Evolutionary conservation across 2,329 filamentous ascomycete genomes (phyloP), one percentile per base, ranked within the genome.

Genomic region (Ascochyta lentis): DNA sequence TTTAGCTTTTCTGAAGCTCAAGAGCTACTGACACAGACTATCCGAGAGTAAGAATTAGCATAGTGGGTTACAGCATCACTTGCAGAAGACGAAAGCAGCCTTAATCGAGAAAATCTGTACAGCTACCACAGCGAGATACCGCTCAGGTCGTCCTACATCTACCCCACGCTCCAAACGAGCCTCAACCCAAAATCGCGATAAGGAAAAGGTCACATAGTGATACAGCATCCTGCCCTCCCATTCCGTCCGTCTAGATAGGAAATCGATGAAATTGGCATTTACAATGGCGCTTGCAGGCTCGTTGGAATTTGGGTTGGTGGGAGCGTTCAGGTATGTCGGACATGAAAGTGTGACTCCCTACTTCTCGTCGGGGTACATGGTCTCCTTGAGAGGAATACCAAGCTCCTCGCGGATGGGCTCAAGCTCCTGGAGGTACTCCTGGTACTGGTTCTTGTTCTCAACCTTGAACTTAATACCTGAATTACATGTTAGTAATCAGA

Each of bases 381-480:
- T 88, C 85, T 98, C 94, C 85, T 95, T 96, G 71, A 97, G 86
- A 66, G 86, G 83, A 71, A 98, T 87, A 70, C 94, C 94, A 63
- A 98, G 88, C 83, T 98, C 94, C 84, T 96, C 91, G 73, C 93
- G 89, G 73, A 98, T 84, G 64, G 89, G 84, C 84, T 96, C 92
- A 69, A 99, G 91, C 83, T 96, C 91, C 75, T 91, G 85, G 60
- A 99, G 88, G 81, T 96, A 97, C 83, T 96, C 89, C 76, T 97
- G 86, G 83, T 99, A 99, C 84, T 99, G 95, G 74, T 87, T 86
- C 81, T 92, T 89, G 87, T 96, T 99, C 87, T 99, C 95, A 70
- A 98, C 95, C 88, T 99, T 99, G 81, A 92, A 91, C 84, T 96
- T 97, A 86, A 99, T 90, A 75, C 94, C 93, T 96, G 72, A 47